phyloP scores from a whole-genome alignment of 2,329 filamentous ascomycete species.

The Annulohypoxylon truncatum region DNA sequence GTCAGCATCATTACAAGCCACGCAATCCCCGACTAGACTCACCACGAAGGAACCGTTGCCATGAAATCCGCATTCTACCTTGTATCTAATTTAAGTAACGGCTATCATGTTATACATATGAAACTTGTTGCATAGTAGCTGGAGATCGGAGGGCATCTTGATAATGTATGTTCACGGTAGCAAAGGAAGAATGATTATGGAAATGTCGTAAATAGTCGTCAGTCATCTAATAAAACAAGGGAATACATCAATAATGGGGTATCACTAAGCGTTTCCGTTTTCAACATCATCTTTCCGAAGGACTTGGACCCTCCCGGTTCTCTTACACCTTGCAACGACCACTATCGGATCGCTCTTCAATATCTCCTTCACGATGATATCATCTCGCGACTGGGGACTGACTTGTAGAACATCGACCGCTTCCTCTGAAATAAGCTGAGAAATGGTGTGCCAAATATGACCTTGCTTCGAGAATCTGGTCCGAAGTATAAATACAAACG shows the following conservation, averaged over 20 bases:
- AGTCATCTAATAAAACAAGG: neutral
- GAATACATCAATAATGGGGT: neutral
- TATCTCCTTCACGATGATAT: neutral
- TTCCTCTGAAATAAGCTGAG: neutral
- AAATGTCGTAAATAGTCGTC: neutral
- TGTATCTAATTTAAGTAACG: no score
- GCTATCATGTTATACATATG: no score
- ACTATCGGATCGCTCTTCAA: neutral
- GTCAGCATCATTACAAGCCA: constrained; percentile 53
- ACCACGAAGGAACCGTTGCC: constrained; percentile 51
- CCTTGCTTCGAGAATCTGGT: neutral
- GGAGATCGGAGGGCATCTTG: no score
- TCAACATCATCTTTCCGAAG: neutral
- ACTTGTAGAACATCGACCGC: neutral
- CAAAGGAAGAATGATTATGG: neutral
- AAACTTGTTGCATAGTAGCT: no score
- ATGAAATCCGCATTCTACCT: no score
- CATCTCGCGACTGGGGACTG: neutral
- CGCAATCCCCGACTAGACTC: constrained; percentile 51
- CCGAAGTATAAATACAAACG: neutral
- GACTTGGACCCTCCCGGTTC: neutral
- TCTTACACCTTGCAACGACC: neutral
- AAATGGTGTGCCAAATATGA: neutral
- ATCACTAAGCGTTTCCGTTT: neutral
- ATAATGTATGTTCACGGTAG: no score